Conservation (phyloP, 2,329 filamentous ascomycete species). For the Colletotrichum acutatum region DNA sequence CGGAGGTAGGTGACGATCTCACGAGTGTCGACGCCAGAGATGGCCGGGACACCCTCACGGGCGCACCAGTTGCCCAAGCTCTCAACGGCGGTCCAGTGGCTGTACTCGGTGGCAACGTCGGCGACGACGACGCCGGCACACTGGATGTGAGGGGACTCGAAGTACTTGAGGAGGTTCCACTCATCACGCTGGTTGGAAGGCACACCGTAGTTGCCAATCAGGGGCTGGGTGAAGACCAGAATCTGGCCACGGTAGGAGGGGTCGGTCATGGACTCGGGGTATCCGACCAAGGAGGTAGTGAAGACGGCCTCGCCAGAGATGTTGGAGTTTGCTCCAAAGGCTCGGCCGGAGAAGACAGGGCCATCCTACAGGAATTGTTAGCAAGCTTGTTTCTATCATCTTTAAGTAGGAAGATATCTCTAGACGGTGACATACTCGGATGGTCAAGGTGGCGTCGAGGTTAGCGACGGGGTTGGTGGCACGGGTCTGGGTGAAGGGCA, state of each 20-base stretch:
- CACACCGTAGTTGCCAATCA: constrained; percentile 99
- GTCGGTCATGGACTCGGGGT: constrained; percentile 94
- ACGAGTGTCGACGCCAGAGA: constrained; percentile 96
- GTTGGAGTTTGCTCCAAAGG: constrained; percentile 96
- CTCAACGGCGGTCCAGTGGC: constrained; percentile 98
- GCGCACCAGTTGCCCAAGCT: constrained; percentile 94
- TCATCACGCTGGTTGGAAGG: constrained; percentile 87
- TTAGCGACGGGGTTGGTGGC: constrained; percentile 74
- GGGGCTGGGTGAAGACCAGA: constrained; percentile 95
- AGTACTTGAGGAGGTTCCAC: constrained; percentile 94
- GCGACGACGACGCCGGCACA: constrained; percentile 95
- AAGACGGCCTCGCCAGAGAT: constrained; percentile 98
- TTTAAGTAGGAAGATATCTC: neutral
- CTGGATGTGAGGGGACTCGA: constrained; percentile 98
- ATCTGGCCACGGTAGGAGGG: constrained; percentile 94
- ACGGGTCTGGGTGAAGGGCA: constrained; percentile 67
- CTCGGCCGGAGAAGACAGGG: constrained; percentile 94
- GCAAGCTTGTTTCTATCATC: constrained; percentile 4
- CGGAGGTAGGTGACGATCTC: constrained; percentile 95
- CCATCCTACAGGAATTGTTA: constrained; percentile 72
- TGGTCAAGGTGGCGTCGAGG: constrained; percentile 92
- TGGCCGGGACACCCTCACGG: constrained; percentile 93
- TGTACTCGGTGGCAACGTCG: constrained; percentile 93
- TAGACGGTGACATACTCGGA: constrained; percentile 71
- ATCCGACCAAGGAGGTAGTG: constrained; percentile 96